Evolutionary conservation across 345 rosid species (phyloP).

Genomic region (Bruguiera parviflora): DNA sequence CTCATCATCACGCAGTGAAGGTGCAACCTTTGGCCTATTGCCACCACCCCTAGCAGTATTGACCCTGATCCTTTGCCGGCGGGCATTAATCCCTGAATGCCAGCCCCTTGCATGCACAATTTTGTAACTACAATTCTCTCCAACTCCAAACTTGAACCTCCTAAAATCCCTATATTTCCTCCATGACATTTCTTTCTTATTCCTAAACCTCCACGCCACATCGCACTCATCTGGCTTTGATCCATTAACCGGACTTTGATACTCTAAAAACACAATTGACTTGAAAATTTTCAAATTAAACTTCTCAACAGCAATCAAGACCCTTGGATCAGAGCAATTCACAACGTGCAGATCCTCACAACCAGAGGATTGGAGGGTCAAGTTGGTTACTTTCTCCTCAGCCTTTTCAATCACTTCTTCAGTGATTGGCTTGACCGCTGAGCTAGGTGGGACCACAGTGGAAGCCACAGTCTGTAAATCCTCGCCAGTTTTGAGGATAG

Average conservation of each 20-base stretch:
- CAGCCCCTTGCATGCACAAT: slow-evolving; percentile 63
- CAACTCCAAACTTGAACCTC: slow-evolving; percentile 65
- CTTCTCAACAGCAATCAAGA: slow-evolving; percentile 64
- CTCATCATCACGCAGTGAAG: slow-evolving; percentile 20
- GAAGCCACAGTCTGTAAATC: slow-evolving; percentile 38
- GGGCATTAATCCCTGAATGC: slow-evolving; percentile 84
- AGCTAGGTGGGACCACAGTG: slow-evolving; percentile 13
- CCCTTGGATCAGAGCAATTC: slow-evolving; percentile 83
- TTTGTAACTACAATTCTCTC: slow-evolving; percentile 62
- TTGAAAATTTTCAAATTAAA: slow-evolving; percentile 67
- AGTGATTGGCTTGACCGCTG: slow-evolving; percentile 14
- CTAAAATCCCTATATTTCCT: slow-evolving; percentile 88
- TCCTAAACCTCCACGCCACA: slow-evolving; percentile 88
- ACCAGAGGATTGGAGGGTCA: slow-evolving; percentile 25
- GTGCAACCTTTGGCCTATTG: slow-evolving; percentile 14
- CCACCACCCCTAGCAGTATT: slow-evolving; percentile 13
- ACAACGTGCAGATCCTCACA: slow-evolving; percentile 36
- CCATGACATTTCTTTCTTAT: slow-evolving; percentile 93
- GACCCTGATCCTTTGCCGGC: slow-evolving; percentile 34
- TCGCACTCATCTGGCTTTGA: slow-evolving; percentile 72
- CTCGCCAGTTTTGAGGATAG: slow-evolving; percentile 79
- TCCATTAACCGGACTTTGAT: slow-evolving; percentile 73
- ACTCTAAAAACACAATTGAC: slow-evolving; percentile 74
- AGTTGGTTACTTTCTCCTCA: slow-evolving; percentile 15
- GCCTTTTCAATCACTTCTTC: slow-evolving; percentile 25